Evolutionary conservation across 352 stramenopile genomes (phyloP), one percentile per base, ranked within the genome.

Genomic region (Phytophthora pistaciae): DNA sequence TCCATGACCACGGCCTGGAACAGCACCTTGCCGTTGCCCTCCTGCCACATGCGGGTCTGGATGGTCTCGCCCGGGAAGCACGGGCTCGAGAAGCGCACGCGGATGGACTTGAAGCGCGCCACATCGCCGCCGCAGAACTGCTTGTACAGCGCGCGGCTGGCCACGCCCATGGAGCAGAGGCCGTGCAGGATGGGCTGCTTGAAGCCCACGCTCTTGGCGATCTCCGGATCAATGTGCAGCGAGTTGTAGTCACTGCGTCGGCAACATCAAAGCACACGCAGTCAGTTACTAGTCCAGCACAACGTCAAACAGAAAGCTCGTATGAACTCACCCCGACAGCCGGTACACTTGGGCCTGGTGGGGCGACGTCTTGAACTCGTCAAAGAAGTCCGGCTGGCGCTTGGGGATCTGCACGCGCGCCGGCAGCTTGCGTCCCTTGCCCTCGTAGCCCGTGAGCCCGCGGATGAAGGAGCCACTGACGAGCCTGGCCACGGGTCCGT

Each of bases 121-220:
- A 78, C 78, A 49, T 96, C 84, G 56, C 85, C 88, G 25, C 72
- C 64, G 77, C 89, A 96, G 57, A 92, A 97, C 40, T 82, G 75
- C 56, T 92, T 87, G 78, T 94, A 93, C 11, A 97, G 77, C 54
- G 88, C 85, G 38, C 88, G 86, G 42, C 87, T 85, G 16, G 88
- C 83, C 29, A 97, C 87, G 21, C 93, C 96, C 78, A 99, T 91
- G 40, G 90, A 98, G 76, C 94, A 98, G 21, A 99, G 80, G 5
- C 97, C 97, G 70, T 99, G 96, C 53, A 99, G 74, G 44, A 99
- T 95, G 25, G 96, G 94, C 56, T 86, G 75, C 55, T 92, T 88
- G 70, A 93, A 98, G 56, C 78, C 85, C 31, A 85, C 82, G 66
- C 81, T 88, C 80, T 78, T 76, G 20, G 83, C 94, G 70, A 96